phyloP scores from a whole-genome alignment of 2,329 filamentous ascomycete species.

The Dactylellina sp. region DNA sequence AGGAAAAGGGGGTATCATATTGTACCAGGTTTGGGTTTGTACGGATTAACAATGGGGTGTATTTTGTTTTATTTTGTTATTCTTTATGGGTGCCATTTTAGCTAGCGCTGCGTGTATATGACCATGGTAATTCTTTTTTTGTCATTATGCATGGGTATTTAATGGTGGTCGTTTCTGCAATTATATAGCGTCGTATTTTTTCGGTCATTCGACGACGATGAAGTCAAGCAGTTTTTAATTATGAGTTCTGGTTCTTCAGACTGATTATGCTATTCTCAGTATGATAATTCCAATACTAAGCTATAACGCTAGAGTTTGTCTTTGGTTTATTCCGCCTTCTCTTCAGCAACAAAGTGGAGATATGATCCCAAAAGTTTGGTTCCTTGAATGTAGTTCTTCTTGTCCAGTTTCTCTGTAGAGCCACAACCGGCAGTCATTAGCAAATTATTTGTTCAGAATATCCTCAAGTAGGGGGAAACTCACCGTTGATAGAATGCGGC shows the following conservation, averaged over 20 bases:
- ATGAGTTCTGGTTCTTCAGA: too few species aligned
- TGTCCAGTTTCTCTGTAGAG: conserved; percentile 72
- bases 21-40: too few species aligned
- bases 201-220: too few species aligned
- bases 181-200: too few species aligned
- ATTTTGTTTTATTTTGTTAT: background rate
- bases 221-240: too few species aligned
- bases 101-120: background rate
- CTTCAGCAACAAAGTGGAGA: conserved; percentile 93
- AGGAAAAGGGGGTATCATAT: too few species aligned
- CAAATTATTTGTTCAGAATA: background rate
- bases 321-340: conserved; percentile 72
- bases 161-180: too few species aligned
- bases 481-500: conserved; percentile 98
- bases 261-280: too few species aligned
- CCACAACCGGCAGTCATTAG: conserved; percentile 15
- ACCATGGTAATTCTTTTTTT: background rate
- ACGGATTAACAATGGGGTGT: conserved; percentile 7
- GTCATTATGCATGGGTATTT: too few species aligned
- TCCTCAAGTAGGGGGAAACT: conserved; percentile 64
- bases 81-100: background rate
- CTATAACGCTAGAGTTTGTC: too few species aligned
- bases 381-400: conserved; percentile 96
- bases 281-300: conserved; percentile 1
- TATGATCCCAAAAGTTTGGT: conserved; percentile 96